Evolutionary conservation across 371 early-diverging fungal genomes (phyloP), one percentile per base, ranked within the genome.

Genomic region (Zychaea mexicana): DNA sequence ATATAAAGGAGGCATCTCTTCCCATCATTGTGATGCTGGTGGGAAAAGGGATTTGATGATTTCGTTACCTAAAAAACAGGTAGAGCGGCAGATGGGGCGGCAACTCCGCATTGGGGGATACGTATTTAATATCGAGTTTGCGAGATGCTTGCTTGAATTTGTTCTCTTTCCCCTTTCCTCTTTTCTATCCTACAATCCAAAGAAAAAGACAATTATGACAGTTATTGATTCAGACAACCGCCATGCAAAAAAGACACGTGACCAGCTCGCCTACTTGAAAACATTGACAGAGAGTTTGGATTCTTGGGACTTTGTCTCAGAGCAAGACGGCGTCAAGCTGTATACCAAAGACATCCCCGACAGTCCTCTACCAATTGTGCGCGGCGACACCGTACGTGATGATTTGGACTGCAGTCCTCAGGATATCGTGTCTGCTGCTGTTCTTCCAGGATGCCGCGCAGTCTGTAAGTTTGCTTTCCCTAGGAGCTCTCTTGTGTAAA

Each of bases 171-270:
- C 36, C 36, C 36, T 15, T n/a, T 6, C 2, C 42, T 6, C n/a
- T 42, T 42, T 42, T n/a, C 5, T 33, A 33, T 8, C 15, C 42
- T 42, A 42, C 4, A 17, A 17, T 12, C 7, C n/a, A 42, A 42
- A 42, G n/a, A 42, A 39, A 13, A 39, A 39, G n/a, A 39, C 53
- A 66, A 32, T 45, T 46, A 53, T 74, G 76, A 53, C 65, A 36
- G 47, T 69, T 26, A 42, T 69, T 15, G 69, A 69, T 56, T 65
- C 66, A 33, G 53, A 60, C 65, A 67, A 71, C 30, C 67, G 65
- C 24, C 72, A 71, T 33, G 67, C 72, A 57, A 68, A 42, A 30
- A 33, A 45, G 12, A 60, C 61, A 26, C 68, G 68, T 33, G 49
- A 71, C 38, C 59, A 56, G 12, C 36, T 71, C 21, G 36, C 30